phyloP scores from a whole-genome alignment of 2,329 filamentous ascomycete species.

The Periconia sp. region DNA sequence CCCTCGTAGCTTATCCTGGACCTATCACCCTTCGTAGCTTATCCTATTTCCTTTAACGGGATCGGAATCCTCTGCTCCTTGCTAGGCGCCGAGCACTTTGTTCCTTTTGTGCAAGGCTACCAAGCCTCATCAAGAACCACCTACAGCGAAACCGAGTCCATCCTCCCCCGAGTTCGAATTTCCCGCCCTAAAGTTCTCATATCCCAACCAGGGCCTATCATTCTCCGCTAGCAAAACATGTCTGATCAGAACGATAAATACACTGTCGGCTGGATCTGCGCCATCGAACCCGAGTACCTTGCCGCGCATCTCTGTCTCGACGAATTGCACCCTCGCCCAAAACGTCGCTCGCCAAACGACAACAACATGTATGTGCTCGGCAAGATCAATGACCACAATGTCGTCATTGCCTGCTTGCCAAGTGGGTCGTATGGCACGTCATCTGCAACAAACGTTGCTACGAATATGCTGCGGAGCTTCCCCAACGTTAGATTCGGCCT shows the following conservation, averaged over 20 bases:
- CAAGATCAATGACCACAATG: slow-evolving; percentile 4
- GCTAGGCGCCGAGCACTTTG: slow-evolving; percentile 7
- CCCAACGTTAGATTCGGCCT: slow-evolving; percentile 41
- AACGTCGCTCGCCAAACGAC: neutral
- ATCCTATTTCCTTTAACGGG: slow-evolving; percentile 6
- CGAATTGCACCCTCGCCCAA: slow-evolving; percentile 1
- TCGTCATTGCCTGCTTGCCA: slow-evolving; percentile 4
- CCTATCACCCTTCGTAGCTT: slow-evolving; percentile 5
- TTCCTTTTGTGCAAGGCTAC: slow-evolving; percentile 7
- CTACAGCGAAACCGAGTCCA: slow-evolving; percentile 5
- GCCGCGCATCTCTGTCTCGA: slow-evolving; percentile 4
- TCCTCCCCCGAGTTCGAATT: neutral
- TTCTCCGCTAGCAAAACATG: slow-evolving; percentile 7
- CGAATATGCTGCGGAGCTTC: slow-evolving; percentile 10
- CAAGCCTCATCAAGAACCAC: slow-evolving; percentile 6
- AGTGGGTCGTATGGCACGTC: slow-evolving; percentile 1
- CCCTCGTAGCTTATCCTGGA: too few relatives aligned
- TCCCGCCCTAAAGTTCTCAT: slow-evolving; percentile 1
- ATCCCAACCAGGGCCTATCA: slow-evolving; percentile 1
- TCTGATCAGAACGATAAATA: slow-evolving; percentile 10
- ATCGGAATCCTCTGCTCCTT: slow-evolving; percentile 6
- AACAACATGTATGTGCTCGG: slow-evolving; percentile 9
- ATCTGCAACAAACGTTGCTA: slow-evolving; percentile 5
- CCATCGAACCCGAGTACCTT: slow-evolving; percentile 5
- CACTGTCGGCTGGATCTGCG: slow-evolving; percentile 4